Percentiles rank a stretch among this genome's conserved stretches.
These are phyloP conservation scores for Sphagnum contortum DNA, from an alignment of 225 moss, liverwort and hornwort genomes.

Conservation along the genomic window DNA sequence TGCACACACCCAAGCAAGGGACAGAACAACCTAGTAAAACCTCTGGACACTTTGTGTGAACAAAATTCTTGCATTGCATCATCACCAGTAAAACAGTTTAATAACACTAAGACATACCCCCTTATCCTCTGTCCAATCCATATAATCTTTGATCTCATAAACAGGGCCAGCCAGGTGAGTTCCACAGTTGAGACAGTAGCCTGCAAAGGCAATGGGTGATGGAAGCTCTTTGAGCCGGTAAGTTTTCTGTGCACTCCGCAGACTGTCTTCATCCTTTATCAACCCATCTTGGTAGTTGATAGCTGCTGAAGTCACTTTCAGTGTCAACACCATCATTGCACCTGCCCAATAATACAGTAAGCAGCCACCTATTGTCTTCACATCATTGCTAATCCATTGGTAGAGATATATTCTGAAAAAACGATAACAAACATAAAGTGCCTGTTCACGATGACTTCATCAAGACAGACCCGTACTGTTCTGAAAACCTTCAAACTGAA, in stretches of 20 bases:
- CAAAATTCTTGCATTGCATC: no score
- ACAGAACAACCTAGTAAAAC: no score
- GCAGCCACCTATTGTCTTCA: no score
- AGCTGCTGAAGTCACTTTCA: constrained; percentile 48
- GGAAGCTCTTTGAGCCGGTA: constrained; percentile 31
- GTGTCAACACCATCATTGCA: constrained; percentile 64
- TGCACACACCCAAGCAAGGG: no score
- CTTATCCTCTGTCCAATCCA: constrained; percentile 42
- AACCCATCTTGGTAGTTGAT: constrained; percentile 60
- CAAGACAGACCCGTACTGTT: not conserved
- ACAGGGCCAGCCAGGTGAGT: constrained; percentile 53
- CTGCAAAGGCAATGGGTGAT: constrained; percentile 37
- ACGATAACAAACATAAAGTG: not conserved
- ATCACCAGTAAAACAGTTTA: no score
- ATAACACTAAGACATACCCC: constrained; percentile 4
- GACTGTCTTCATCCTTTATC: constrained; percentile 10
- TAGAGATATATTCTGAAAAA: not conserved
- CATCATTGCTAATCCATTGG: not conserved
- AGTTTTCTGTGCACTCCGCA: constrained; percentile 35
- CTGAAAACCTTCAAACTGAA: not conserved
- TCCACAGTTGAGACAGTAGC: constrained; percentile 65
- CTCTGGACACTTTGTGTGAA: no score
- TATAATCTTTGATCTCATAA: constrained; percentile 49
- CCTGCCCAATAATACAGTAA: constrained; percentile 7
- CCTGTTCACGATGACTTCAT: not conserved